These are phyloP conservation scores for bread wheat (Triticum aestivum) DNA, from an alignment of 176 grass and related monocot genomes.

Conservation along the genomic window IWGSC_CS_RefSeq_v2.1 NC_057814.1:186097729-186098228, in stretches of 20 bases:
- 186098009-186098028: constrained; percentile 45
- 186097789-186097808: constrained; percentile 43
- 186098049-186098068: constrained; percentile 45
- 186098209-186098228: background rate
- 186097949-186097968: constrained; percentile 29
- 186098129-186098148: constrained; percentile 35
- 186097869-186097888: constrained; percentile 40
- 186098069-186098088: constrained; percentile 50
- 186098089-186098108: constrained; percentile 39
- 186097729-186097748: background rate
- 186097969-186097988: constrained; percentile 41
- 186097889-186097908: background rate
- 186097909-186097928: background rate
- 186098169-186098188: constrained; percentile 28
- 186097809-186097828: constrained; percentile 47
- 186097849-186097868: constrained; percentile 47
- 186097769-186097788: constrained; percentile 35
- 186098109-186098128: constrained; percentile 27
- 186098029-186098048: constrained; percentile 37
- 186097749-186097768: background rate
- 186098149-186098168: constrained; percentile 19
- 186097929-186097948: background rate
- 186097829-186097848: constrained; percentile 49
- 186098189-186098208: constrained; percentile 45
- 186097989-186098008: constrained; percentile 50